Evolutionary conservation across 2,329 filamentous ascomycete genomes (phyloP).

Genomic region (Monosporascus sp.): DNA sequence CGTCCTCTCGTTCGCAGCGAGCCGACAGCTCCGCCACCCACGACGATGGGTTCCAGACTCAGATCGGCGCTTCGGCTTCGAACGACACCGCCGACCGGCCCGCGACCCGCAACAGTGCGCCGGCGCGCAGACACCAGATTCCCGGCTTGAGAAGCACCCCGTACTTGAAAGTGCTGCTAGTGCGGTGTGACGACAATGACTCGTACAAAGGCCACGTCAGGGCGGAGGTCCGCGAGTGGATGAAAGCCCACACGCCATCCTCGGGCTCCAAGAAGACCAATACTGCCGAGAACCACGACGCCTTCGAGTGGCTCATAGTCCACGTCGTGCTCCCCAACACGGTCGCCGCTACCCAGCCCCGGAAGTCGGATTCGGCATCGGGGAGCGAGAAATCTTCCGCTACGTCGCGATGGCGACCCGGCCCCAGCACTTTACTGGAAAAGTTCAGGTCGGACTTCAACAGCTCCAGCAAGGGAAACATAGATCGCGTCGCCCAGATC

Average conservation of each 20-base stretch:
- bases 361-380: conserved; percentile 48
- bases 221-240: conserved; percentile 81
- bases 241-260: conserved; percentile 67
- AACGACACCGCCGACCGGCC: conserved; percentile 33
- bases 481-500: conserved; percentile 81
- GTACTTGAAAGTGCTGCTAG: conserved; percentile 83
- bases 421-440: conserved; percentile 78
- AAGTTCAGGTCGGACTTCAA: conserved; percentile 91
- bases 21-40: conserved; percentile 25
- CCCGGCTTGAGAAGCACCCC: conserved; percentile 88
- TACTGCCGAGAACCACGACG: conserved; percentile 87
- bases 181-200: conserved; percentile 94
- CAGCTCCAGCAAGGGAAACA: conserved; percentile 58
- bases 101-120: conserved; percentile 29
- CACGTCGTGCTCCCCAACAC: conserved; percentile 91
- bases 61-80: conserved; percentile 32
- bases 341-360: conserved; percentile 70
- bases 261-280: conserved; percentile 54
- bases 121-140: conserved; percentile 80
- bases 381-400: conserved; percentile 53
- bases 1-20: conserved; percentile 26
- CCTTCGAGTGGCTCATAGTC: conserved; percentile 90
- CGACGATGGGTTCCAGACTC: conserved; percentile 59
- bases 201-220: conserved; percentile 78
- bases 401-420: conserved; percentile 70